Conservation (phyloP, 805 yeast genomes). For the Saturnispora serradocipensis region DNA sequence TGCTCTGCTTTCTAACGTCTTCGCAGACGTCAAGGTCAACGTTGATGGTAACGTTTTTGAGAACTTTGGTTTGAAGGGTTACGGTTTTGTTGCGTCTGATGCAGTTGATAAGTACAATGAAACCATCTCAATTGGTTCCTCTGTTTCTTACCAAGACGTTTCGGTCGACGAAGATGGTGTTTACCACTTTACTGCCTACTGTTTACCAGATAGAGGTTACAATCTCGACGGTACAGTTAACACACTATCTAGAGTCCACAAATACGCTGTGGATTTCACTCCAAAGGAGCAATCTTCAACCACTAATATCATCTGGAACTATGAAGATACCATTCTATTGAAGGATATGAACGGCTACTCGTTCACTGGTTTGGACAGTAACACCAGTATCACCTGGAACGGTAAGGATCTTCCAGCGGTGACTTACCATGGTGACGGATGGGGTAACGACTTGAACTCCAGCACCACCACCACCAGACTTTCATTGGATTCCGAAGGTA, state of each 20-base stretch:
- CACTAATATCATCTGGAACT: constrained; percentile 21
- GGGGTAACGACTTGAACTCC: constrained; percentile 19
- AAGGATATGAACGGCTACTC: constrained; percentile 24
- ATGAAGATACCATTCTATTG: constrained; percentile 23
- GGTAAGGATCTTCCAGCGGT: constrained; percentile 24
- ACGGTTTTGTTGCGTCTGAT: constrained; percentile 21
- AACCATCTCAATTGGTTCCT: constrained; percentile 28
- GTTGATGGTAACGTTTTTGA: constrained; percentile 20
- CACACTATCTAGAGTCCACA: constrained; percentile 21
- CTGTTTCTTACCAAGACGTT: constrained; percentile 21
- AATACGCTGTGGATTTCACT: constrained; percentile 19
- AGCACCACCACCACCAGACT: constrained; percentile 19
- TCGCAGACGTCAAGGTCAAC: constrained; percentile 13
- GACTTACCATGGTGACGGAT: constrained; percentile 25
- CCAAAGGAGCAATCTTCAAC: constrained; percentile 17
- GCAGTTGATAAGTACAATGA: constrained; percentile 24
- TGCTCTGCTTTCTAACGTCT: constrained; percentile 4
- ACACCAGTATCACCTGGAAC: constrained; percentile 18
- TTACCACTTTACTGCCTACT: constrained; percentile 23
- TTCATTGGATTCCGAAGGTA: constrained; percentile 25
- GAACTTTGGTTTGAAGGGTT: constrained; percentile 24
- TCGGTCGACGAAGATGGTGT: constrained; percentile 15
- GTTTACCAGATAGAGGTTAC: constrained; percentile 28
- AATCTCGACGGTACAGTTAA: constrained; percentile 27
- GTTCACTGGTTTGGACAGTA: constrained; percentile 26